A percentile compares a stretch with the other conserved stretches of the same genome.
Conservation (phyloP, 1,284 basidiomycete genomes). For the Sanghuangporus weigelae region DNA sequence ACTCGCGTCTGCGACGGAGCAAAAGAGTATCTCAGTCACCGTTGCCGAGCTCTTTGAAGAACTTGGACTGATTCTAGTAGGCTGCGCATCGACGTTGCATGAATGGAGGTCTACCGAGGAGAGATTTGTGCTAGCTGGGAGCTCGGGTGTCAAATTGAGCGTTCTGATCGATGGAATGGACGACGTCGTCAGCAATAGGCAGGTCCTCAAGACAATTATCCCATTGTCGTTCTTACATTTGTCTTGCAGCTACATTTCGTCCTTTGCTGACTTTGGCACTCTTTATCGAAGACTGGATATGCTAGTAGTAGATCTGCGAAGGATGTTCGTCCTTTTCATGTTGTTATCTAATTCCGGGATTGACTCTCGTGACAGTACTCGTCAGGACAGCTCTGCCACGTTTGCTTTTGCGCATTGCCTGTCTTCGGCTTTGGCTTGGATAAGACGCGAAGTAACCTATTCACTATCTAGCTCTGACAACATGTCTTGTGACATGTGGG, state of each 20-base stretch:
- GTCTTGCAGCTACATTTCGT: slow-evolving; percentile 43
- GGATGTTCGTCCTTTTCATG: slow-evolving; percentile 32
- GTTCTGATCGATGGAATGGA: slow-evolving; percentile 51
- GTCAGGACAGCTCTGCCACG: slow-evolving; percentile 34
- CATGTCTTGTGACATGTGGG: slow-evolving; percentile 45
- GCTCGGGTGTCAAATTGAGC: slow-evolving; percentile 28
- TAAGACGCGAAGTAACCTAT: slow-evolving; percentile 40
- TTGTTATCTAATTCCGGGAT: neutral
- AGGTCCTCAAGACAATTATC: slow-evolving; percentile 9
- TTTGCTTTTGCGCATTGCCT: slow-evolving; percentile 64
- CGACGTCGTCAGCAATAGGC: slow-evolving; percentile 52
- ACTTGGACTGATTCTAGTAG: slow-evolving; percentile 51
- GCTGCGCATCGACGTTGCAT: slow-evolving; percentile 59
- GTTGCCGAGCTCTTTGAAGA: slow-evolving; percentile 43
- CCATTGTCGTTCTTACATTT: neutral
- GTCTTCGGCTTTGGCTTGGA: slow-evolving; percentile 45
- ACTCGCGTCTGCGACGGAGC: slow-evolving; percentile 32
- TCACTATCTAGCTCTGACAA: slow-evolving; percentile 30
- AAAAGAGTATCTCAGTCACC: slow-evolving; percentile 37
- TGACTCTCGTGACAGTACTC: neutral
- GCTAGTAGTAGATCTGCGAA: slow-evolving; percentile 37
- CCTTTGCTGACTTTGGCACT: slow-evolving; percentile 61
- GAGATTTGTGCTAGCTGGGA: slow-evolving; percentile 39
- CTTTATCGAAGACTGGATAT: slow-evolving; percentile 59
- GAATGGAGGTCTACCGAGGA: slow-evolving; percentile 51